Evolutionary conservation across 2,329 filamentous ascomycete species (phyloP).

Genomic region (Incumbomyces lentus): DNA sequence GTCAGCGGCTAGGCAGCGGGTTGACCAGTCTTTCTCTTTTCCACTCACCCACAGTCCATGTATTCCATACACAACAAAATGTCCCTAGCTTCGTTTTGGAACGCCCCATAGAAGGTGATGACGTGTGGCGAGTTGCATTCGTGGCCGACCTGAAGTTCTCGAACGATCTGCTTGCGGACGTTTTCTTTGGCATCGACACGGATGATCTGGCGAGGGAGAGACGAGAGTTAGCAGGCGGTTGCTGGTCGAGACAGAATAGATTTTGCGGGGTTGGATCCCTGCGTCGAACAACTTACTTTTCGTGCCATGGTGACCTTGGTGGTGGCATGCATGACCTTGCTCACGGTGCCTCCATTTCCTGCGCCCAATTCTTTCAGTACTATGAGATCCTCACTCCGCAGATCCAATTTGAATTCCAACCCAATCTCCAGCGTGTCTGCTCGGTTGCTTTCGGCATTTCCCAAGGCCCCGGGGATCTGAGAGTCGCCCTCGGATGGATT

Average conservation of each 20-base stretch:
- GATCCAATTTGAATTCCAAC: slow-evolving; percentile 88
- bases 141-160: slow-evolving; percentile 96
- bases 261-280: neutral
- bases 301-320: slow-evolving; percentile 95
- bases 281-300: slow-evolving; percentile 54
- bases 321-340: slow-evolving; percentile 90
- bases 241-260: neutral
- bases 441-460: slow-evolving; percentile 48
- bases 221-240: too few species aligned
- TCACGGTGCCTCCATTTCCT: slow-evolving; percentile 95
- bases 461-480: slow-evolving; percentile 49
- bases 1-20: slow-evolving; percentile 15
- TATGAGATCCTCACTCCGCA: slow-evolving; percentile 83
- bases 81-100: slow-evolving; percentile 91
- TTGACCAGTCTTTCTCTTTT: neutral
- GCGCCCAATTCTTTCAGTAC: slow-evolving; percentile 89
- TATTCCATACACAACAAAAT: slow-evolving; percentile 99
- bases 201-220: slow-evolving; percentile 39
- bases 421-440: slow-evolving; percentile 82
- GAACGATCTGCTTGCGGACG: slow-evolving; percentile 90
- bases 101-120: slow-evolving; percentile 95
- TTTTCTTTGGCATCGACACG: slow-evolving; percentile 97
- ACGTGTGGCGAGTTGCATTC: slow-evolving; percentile 96
- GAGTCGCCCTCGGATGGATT: slow-evolving; percentile 63
- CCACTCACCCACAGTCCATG: slow-evolving; percentile 92